A percentile compares a stretch with the other conserved stretches of the same genome.
Evolutionary conservation across 306 rosid species (phyloP).

Genomic region (Macrotyloma uniflorum): DNA sequence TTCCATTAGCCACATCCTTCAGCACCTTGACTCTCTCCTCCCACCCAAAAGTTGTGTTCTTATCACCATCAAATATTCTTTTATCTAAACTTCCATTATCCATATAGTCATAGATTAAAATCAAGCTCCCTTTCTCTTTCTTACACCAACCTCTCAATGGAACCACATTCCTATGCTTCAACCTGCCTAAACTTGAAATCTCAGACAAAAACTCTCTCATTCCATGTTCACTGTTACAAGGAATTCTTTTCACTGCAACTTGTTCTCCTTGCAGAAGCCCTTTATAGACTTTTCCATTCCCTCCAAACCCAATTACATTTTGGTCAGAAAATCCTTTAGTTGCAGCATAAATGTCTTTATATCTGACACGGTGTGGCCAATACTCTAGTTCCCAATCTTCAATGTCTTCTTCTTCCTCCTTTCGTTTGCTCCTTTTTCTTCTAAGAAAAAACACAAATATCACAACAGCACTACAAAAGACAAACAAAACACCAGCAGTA

Average conservation of each 20-base stretch:
- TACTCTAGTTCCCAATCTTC: conserved; percentile 68
- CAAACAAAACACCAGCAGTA: conserved; percentile 38
- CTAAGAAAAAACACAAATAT: conserved; percentile 18
- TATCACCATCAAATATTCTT: conserved; percentile 49
- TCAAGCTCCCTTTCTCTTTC: conserved; percentile 55
- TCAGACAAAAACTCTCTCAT: conserved; percentile 65
- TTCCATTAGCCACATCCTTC: conserved; percentile 61
- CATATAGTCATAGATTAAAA: conserved; percentile 69
- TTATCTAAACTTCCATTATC: conserved; percentile 62
- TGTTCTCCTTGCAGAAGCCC: conserved; percentile 51
- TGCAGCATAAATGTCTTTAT: conserved; percentile 52
- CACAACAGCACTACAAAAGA: conserved; percentile 28
- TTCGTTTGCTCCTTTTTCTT: conserved; percentile 39
- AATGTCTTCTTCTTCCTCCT: conserved; percentile 33
- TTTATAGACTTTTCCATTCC: conserved; percentile 64
- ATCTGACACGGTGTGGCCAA: conserved; percentile 63
- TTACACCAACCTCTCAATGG: conserved; percentile 73
- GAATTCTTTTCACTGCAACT: conserved; percentile 57
- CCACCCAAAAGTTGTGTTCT: conserved; percentile 46
- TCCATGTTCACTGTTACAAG: conserved; percentile 45
- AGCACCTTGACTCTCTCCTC: conserved; percentile 53
- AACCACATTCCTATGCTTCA: conserved; percentile 67
- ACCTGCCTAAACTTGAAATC: conserved; percentile 65
- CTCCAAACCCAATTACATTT: conserved; percentile 61
- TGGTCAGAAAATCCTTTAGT: conserved; percentile 57